Evolutionary conservation across 2,329 filamentous ascomycete species (phyloP), one percentile per base, ranked within the genome.

Genomic region (Penicillium sp.): DNA sequence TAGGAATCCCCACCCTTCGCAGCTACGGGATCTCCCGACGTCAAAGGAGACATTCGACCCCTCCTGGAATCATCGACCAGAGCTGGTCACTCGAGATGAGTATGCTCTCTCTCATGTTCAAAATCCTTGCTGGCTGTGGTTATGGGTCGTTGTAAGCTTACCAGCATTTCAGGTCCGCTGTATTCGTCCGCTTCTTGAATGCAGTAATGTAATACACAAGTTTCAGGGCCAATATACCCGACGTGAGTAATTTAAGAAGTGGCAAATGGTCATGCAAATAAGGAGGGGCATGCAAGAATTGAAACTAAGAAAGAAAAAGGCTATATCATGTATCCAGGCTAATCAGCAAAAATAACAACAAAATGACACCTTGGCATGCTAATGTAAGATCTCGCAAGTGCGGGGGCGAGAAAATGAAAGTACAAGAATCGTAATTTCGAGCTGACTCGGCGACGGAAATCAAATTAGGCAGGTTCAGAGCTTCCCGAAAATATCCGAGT

Each of bases 351-450:
- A 48, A 37, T 22, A 13, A 51, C 7, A 26, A 45, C 38, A 40
- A 38, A n/a, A 56, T 19, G 57, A 55, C 62, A 43, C 62, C 62
- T 59, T 63, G 58, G 49, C 61, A 61, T 59, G 61, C 58, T 37
- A 57, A 16, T 48, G 55, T 28, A 52, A 22, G 13, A 57, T 25
- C 30, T 51, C 33, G 26, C 35, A 54, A 43, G 25, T 54, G 57
- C 51, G 52, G 49, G 51, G 57, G 19, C 19, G 19, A 10, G 35
- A 38, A 43, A 42, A 55, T 22, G 40, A 43, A 43, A 43, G 11
- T n/a, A 22, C 40, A 42, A 42, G 19, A 42, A 35, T 6, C 6
- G 35, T 37, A 52, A 37, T 13, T 37, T 37, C 35, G 13, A 37
- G 35, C 13, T 37, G 35, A 13, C 35, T 14, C 57, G 25, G 22